phyloP scores from a whole-genome alignment of 2,329 filamentous ascomycete species.

The Talaromyces islandicus region DNA sequence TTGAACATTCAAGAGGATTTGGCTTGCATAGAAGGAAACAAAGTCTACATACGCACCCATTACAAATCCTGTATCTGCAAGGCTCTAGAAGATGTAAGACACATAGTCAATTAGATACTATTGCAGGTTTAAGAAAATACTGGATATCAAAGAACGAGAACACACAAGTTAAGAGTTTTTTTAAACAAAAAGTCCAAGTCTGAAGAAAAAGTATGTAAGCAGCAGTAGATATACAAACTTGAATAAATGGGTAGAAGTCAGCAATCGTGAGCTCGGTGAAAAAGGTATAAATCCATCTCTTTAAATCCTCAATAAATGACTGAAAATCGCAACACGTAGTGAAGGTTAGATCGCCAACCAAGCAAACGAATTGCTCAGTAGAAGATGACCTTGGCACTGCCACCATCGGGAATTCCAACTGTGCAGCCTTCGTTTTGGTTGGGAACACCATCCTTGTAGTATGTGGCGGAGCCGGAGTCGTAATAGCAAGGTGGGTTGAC shows the following conservation, averaged over 20 bases:
- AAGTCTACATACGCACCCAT: background rate
- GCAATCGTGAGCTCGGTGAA: background rate
- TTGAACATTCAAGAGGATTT: background rate
- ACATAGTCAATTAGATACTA: background rate
- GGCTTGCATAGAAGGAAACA: background rate
- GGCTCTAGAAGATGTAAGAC: background rate
- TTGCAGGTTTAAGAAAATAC: background rate
- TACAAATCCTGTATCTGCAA: background rate
- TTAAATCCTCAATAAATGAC: background rate
- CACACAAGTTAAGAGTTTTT: background rate
- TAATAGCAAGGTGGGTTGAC: constrained; percentile 59
- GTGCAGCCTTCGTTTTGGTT: constrained; percentile 64
- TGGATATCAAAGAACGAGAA: background rate
- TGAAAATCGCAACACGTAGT: background rate
- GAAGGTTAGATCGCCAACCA: background rate
- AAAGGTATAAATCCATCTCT: background rate
- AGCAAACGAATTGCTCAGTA: constrained; percentile 14
- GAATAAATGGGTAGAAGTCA: background rate
- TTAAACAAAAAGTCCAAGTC: background rate
- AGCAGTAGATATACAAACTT: background rate
- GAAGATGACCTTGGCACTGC: constrained; percentile 44
- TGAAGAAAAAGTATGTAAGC: background rate
- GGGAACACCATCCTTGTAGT: constrained; percentile 38
- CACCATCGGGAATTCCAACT: constrained; percentile 55
- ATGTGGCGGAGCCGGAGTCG: constrained; percentile 50